Evolutionary conservation across 345 rosid genomes (phyloP).

Genomic region (Alliaria petiolata): DNA sequence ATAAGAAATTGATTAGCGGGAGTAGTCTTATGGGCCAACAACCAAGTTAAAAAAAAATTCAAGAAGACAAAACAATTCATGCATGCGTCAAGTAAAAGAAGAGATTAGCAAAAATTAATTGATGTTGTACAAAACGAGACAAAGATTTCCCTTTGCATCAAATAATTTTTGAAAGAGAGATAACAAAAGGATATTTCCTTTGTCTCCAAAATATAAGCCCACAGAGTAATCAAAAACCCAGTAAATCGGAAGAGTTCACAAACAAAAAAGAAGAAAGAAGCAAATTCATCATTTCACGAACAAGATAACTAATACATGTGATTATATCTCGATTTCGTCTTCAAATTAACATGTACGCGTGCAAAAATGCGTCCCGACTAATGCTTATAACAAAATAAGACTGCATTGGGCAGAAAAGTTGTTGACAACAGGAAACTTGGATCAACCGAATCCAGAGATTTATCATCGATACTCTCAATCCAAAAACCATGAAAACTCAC

Average conservation of each 20-base stretch:
- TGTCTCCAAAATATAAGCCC: neutral
- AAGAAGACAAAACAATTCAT: neutral
- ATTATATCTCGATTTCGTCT: neutral
- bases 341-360: too few relatives aligned
- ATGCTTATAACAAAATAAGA: neutral
- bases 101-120: neutral
- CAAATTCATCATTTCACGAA: neutral
- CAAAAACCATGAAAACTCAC: neutral
- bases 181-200: neutral
- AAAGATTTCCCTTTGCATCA: neutral
- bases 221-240: neutral
- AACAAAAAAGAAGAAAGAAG: neutral
- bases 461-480: slow-evolving; percentile 5
- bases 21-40: slow-evolving; percentile 18
- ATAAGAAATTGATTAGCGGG: neutral
- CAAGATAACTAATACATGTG: neutral
- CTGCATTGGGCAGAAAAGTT: neutral
- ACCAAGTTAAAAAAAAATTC: neutral
- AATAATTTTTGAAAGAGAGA: neutral
- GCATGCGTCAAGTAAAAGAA: neutral
- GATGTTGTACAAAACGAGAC: neutral
- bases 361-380: neutral
- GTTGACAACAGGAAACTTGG: neutral
- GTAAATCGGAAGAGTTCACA: neutral
- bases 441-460: slow-evolving; percentile 5